Evolutionary conservation across 1,139 yeast species (phyloP).

Genomic region (Saccharomyces hybrid): DNA sequence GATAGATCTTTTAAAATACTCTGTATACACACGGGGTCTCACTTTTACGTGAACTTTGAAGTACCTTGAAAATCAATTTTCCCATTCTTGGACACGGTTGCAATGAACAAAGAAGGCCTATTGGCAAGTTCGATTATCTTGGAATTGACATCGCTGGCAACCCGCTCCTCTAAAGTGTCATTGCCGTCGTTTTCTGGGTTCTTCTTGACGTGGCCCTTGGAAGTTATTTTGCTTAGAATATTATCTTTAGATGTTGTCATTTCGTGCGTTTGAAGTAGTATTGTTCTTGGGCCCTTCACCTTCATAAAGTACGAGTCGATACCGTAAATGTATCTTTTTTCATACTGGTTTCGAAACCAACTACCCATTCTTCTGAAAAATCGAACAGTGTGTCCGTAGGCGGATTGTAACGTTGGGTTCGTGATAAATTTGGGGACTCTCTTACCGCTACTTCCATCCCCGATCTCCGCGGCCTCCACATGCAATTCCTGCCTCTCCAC

Average conservation of each 20-base stretch:
- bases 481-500: conserved; percentile 3
- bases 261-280: conserved; percentile 22
- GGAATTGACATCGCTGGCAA: background rate
- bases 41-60: conserved; percentile 9
- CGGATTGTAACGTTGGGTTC: conserved; percentile 8
- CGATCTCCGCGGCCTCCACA: background rate
- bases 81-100: conserved; percentile 14
- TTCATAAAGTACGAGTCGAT: conserved; percentile 18
- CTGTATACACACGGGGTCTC: background rate
- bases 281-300: conserved; percentile 29
- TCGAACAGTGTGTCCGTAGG: conserved; percentile 9
- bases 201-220: conserved; percentile 18
- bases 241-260: conserved; percentile 13
- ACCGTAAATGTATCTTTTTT: conserved; percentile 8
- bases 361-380: conserved; percentile 9
- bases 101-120: conserved; percentile 4
- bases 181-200: background rate
- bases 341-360: background rate
- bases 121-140: background rate
- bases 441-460: background rate
- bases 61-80: conserved; percentile 18
- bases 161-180: background rate
- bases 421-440: background rate
- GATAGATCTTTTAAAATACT: background rate
- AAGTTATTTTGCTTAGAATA: conserved; percentile 8